These are phyloP conservation scores for Saraca asoca DNA, from an alignment of 331 rosid species.

Conservation along the genomic window DNA sequence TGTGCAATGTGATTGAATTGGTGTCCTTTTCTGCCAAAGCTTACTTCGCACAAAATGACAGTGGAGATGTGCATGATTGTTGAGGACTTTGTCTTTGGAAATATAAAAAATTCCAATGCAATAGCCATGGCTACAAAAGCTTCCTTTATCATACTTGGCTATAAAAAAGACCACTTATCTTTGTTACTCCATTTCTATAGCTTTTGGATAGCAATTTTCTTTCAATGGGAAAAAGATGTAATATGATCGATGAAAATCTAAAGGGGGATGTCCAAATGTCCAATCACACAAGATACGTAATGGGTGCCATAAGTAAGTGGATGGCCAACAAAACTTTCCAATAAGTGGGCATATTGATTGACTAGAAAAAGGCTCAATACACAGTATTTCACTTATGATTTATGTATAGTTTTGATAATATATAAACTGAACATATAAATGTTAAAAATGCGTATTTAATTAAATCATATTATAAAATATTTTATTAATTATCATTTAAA, in stretches of 20 bases:
- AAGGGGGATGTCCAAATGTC: constrained; percentile 27
- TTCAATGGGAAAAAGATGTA: neutral
- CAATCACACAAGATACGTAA: constrained; percentile 19
- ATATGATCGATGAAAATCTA: constrained; percentile 10
- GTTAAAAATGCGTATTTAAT: too few relatives aligned
- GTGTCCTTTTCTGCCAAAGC: constrained; percentile 20
- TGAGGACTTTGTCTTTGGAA: constrained; percentile 18
- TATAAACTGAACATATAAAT: too few relatives aligned
- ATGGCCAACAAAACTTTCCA: constrained; percentile 44
- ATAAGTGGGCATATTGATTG: constrained; percentile 26
- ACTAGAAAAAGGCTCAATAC: too few relatives aligned
- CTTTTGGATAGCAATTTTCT: constrained; percentile 9
- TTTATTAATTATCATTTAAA: too few relatives aligned
- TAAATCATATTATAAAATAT: too few relatives aligned
- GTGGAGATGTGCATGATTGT: constrained; percentile 30
- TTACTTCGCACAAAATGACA: constrained; percentile 8
- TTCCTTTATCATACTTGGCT: neutral
- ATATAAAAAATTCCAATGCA: constrained; percentile 25
- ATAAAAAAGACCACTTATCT: neutral
- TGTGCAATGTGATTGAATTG: constrained; percentile 15
- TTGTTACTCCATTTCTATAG: constrained; percentile 8
- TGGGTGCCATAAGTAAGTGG: constrained; percentile 42
- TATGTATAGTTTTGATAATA: too few relatives aligned
- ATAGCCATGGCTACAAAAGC: neutral
- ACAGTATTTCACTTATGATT: too few relatives aligned